phyloP scores from a whole-genome alignment of 805 yeast species.

The Sugiyamaella smithiae region DNA sequence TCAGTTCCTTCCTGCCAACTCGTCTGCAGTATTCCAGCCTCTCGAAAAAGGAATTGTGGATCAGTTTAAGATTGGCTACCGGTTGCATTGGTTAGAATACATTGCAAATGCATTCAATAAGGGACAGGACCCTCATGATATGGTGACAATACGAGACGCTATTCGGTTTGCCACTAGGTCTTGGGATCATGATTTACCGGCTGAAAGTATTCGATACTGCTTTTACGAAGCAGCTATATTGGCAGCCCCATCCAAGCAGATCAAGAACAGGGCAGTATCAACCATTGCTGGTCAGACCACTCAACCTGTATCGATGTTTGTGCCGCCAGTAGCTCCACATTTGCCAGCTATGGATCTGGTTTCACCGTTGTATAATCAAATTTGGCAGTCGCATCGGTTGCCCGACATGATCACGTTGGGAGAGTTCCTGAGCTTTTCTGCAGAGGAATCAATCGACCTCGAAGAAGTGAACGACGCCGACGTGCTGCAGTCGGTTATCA shows the following conservation, averaged over 20 bases:
- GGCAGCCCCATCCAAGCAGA: not conserved
- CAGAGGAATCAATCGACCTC: conserved; percentile 6
- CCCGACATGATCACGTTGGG: conserved; percentile 9
- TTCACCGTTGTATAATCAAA: conserved; percentile 7
- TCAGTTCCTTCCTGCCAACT: conserved; percentile 12
- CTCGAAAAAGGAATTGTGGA: conserved; percentile 14
- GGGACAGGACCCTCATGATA: conserved; percentile 9
- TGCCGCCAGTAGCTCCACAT: not conserved
- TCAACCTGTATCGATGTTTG: not conserved
- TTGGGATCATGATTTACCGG: conserved; percentile 13
- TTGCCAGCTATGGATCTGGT: conserved; percentile 6
- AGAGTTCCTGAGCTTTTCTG: conserved; percentile 3
- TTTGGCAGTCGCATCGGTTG: conserved; percentile 12
- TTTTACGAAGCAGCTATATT: conserved; percentile 11
- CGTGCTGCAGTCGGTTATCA: conserved; percentile 11
- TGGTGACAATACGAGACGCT: conserved; percentile 9
- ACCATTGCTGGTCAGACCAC: not conserved
- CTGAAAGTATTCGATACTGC: conserved; percentile 1
- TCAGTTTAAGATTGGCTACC: conserved; percentile 11
- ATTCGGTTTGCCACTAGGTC: conserved; percentile 4
- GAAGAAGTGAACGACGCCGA: conserved; percentile 10
- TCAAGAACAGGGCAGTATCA: not conserved
- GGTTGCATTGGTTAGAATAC: conserved; percentile 13
- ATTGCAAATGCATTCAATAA: conserved; percentile 3
- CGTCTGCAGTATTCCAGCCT: conserved; percentile 10